Conservation (phyloP, 2,329 filamentous ascomycete species). For the Epichloe typhina region DNA sequence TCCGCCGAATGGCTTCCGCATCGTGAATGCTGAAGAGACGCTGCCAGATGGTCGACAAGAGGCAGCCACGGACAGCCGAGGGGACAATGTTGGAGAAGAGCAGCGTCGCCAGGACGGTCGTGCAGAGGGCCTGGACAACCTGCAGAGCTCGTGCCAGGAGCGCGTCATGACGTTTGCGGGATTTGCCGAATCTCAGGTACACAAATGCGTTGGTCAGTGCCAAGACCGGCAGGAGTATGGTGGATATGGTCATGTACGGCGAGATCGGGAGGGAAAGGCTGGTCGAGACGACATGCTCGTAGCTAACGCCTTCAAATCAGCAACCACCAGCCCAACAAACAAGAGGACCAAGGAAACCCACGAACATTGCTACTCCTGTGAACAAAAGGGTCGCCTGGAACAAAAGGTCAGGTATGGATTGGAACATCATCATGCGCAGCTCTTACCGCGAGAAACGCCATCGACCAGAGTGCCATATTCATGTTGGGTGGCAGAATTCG, state of each 20-base stretch:
- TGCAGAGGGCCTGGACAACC: slow-evolving; percentile 5
- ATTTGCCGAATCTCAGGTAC: background rate
- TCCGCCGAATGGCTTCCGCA: slow-evolving; percentile 31
- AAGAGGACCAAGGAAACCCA: background rate
- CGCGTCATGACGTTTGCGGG: background rate
- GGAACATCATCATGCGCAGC: background rate
- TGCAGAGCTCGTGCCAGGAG: slow-evolving; percentile 3
- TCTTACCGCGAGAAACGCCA: background rate
- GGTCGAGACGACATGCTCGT: slow-evolving; percentile 1
- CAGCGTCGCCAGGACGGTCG: slow-evolving; percentile 8
- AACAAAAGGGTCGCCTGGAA: background rate
- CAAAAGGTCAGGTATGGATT: background rate
- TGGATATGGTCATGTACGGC: background rate
- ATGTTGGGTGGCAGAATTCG: background rate
- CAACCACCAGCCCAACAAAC: no score
- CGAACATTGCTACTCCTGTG: background rate
- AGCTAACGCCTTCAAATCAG: background rate
- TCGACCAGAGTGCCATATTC: background rate
- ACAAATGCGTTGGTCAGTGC: background rate
- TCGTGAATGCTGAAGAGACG: slow-evolving; percentile 26
- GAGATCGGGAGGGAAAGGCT: slow-evolving; percentile 4
- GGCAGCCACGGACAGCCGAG: slow-evolving; percentile 7
- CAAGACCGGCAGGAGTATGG: slow-evolving; percentile 1
- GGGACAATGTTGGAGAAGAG: slow-evolving; percentile 8
- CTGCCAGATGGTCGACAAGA: slow-evolving; percentile 12